These are phyloP conservation scores for Dryadomyces sulphureus DNA, from an alignment of 2,329 filamentous ascomycete genomes.

Conservation along the genomic window DNA sequence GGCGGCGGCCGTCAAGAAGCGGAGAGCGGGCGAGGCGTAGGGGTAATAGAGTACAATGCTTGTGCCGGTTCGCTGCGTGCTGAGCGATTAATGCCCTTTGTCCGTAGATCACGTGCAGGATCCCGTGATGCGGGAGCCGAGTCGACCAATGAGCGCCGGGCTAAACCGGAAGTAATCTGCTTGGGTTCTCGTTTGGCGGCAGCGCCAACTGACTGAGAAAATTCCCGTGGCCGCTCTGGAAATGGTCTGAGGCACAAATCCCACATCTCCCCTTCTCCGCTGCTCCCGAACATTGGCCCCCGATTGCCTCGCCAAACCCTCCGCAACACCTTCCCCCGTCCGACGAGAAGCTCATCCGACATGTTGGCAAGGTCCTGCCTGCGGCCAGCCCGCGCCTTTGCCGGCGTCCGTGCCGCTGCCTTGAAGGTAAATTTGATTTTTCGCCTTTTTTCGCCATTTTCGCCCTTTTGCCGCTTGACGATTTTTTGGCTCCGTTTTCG, in stretches of 20 bases:
- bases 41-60: no score
- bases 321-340: constrained; percentile 19
- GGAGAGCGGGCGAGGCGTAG: constrained; percentile 35
- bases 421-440: constrained; percentile 48
- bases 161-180: constrained; percentile 13
- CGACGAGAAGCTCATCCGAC: constrained; percentile 35
- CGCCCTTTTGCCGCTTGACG: background rate
- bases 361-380: constrained; percentile 92
- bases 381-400: constrained; percentile 77
- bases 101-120: constrained; percentile 6
- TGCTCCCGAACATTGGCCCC: constrained; percentile 20
- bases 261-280: constrained; percentile 9
- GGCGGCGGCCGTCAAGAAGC: constrained; percentile 64
- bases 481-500: background rate
- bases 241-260: constrained; percentile 11
- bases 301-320: constrained; percentile 22
- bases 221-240: constrained; percentile 5
- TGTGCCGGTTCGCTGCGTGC: no score
- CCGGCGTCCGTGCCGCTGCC: constrained; percentile 55
- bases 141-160: constrained; percentile 13
- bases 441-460: background rate
- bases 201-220: constrained; percentile 1
- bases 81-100: constrained; percentile 12
- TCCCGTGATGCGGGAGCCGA: constrained; percentile 8
- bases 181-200: constrained; percentile 2